Conservation (phyloP, 2,329 filamentous ascomycete genomes). For the Colletotrichum paranaense region DNA sequence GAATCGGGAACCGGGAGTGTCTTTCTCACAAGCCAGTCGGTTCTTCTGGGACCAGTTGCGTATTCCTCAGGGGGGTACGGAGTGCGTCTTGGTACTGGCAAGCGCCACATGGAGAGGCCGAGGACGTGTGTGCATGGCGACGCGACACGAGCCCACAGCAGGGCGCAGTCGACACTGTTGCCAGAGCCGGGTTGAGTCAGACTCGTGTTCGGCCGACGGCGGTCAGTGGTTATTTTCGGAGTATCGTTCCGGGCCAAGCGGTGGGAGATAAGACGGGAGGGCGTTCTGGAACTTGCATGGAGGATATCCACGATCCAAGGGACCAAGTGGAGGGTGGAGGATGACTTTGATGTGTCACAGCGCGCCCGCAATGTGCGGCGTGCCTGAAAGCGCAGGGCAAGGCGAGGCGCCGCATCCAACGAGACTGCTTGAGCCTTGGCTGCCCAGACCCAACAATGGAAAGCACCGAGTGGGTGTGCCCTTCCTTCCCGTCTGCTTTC, state of each 20-base stretch:
- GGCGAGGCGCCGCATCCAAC: slow-evolving; percentile 3
- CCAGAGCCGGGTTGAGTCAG: slow-evolving; percentile 15
- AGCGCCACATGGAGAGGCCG: slow-evolving; percentile 31
- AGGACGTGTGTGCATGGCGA: slow-evolving; percentile 7
- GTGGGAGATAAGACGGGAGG: slow-evolving; percentile 16
- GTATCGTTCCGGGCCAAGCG: slow-evolving; percentile 24
- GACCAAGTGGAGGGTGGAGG: not conserved
- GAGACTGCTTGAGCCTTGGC: not conserved
- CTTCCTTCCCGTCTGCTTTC: not conserved
- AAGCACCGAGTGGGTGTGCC: not conserved
- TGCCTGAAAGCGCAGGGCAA: slow-evolving; percentile 7
- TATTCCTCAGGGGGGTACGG: not conserved
- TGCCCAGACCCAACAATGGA: not conserved
- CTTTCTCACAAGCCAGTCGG: not conserved
- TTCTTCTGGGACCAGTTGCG: not conserved
- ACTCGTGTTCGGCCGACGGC: slow-evolving; percentile 32
- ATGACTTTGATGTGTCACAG: slow-evolving; percentile 15
- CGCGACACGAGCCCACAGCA: slow-evolving; percentile 24
- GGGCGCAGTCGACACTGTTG: slow-evolving; percentile 31
- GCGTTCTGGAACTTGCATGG: slow-evolving; percentile 14
- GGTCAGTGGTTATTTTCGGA: slow-evolving; percentile 32
- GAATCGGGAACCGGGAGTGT: not conserved
- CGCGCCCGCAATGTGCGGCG: not conserved
- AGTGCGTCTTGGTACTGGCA: slow-evolving; percentile 15
- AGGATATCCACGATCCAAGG: not conserved